Evolutionary conservation across 1,284 basidiomycete genomes (phyloP).

Genomic region (Vanrija humicola): DNA sequence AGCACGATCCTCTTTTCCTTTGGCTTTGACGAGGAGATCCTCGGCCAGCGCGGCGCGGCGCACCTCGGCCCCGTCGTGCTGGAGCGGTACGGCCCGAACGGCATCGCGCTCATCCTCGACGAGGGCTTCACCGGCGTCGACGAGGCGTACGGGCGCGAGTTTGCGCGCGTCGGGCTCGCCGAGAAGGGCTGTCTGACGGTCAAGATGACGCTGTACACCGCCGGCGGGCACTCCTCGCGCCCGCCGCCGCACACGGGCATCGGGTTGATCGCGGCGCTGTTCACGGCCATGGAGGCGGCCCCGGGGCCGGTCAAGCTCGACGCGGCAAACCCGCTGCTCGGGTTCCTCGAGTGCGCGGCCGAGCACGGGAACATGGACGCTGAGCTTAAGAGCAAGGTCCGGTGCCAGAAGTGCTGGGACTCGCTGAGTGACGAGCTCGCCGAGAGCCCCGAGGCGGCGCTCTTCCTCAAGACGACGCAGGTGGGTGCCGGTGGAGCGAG

Average conservation of each 20-base stretch:
- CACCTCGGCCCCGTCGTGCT: conserved; percentile 37
- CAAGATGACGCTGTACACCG: conserved; percentile 54
- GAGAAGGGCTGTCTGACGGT: conserved; percentile 53
- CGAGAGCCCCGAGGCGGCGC: conserved; percentile 3
- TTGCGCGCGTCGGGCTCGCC: conserved; percentile 29
- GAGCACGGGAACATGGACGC: conserved; percentile 10
- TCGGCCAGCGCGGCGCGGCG: conserved; percentile 41
- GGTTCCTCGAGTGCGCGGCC: conserved; percentile 20
- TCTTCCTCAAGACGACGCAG: conserved; percentile 18
- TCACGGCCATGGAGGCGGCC: conserved; percentile 16
- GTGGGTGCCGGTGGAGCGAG: no score
- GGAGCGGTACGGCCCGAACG: conserved; percentile 43
- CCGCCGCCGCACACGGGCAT: conserved; percentile 42
- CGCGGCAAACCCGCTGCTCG: conserved; percentile 13
- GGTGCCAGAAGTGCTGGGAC: conserved; percentile 10
- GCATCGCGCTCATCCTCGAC: conserved; percentile 49
- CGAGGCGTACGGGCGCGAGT: conserved; percentile 25
- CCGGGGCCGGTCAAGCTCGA: conserved; percentile 9
- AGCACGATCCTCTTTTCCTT: conserved; percentile 49
- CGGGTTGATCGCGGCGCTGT: conserved; percentile 36
- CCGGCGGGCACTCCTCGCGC: conserved; percentile 62
- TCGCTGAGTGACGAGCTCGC: conserved; percentile 2
- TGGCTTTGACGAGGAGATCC: conserved; percentile 56
- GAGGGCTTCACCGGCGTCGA: conserved; percentile 49
- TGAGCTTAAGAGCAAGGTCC: conserved; percentile 5